Conservation (phyloP, 2,329 filamentous ascomycete species). For the Fusarium compactum region DNA sequence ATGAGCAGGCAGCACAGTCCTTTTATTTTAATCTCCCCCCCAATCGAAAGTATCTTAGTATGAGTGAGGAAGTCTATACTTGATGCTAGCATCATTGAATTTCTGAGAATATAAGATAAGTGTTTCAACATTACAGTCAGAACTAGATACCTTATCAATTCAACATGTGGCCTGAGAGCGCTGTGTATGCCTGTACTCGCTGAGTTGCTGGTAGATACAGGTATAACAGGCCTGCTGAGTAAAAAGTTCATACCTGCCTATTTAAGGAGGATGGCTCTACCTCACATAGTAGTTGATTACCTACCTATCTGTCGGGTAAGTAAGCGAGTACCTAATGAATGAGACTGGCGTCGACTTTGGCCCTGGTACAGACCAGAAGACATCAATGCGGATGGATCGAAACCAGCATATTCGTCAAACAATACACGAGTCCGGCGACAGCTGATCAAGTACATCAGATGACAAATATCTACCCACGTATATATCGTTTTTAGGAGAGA, state of each 20-base stretch:
- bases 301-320: slow-evolving; percentile 4
- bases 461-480: no score
- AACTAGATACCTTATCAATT: background rate
- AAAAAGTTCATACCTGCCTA: background rate
- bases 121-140: background rate
- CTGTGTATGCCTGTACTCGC: background rate
- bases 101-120: background rate
- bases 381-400: slow-evolving; percentile 1
- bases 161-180: background rate
- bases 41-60: background rate
- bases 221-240: background rate
- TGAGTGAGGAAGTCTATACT: background rate
- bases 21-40: no score
- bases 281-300: no score
- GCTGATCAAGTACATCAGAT: no score
- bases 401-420: background rate
- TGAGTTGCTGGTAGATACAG: background rate
- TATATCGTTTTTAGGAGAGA: no score
- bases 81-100: background rate
- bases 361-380: slow-evolving; percentile 36
- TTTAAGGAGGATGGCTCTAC: no score
- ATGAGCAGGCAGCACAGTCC: background rate
- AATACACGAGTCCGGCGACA: no score
- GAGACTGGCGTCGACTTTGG: slow-evolving; percentile 27
- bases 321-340: background rate